Percentiles rank a stretch among this genome's conserved stretches.
Conservation (phyloP, 1,284 basidiomycete species). For the Melanopsichium pennsylvanicum region DNA sequence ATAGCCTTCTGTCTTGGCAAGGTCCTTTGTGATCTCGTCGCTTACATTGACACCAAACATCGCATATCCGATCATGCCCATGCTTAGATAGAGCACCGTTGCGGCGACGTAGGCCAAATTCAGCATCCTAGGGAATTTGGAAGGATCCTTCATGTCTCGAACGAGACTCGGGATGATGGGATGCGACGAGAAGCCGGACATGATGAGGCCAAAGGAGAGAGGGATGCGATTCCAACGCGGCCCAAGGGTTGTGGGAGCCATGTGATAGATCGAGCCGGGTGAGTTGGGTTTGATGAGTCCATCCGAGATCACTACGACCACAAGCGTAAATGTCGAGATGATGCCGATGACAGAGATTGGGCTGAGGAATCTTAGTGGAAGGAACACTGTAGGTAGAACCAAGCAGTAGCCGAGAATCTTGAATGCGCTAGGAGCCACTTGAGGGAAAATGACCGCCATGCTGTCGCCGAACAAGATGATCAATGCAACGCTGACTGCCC, state of each 20-base stretch:
- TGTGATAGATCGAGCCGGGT: slow-evolving; percentile 83
- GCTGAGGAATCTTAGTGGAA: slow-evolving; percentile 57
- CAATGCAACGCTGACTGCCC: slow-evolving; percentile 60
- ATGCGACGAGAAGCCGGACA: slow-evolving; percentile 97
- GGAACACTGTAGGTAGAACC: slow-evolving; percentile 58
- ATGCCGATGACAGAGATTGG: slow-evolving; percentile 63
- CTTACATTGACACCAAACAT: slow-evolving; percentile 70
- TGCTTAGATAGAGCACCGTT: slow-evolving; percentile 78
- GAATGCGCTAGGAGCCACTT: slow-evolving; percentile 40
- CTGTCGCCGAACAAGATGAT: slow-evolving; percentile 63
- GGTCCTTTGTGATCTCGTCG: slow-evolving; percentile 87
- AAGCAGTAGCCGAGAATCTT: slow-evolving; percentile 56
- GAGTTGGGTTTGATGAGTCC: slow-evolving; percentile 79
- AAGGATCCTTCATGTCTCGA: slow-evolving; percentile 86
- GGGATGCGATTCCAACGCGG: slow-evolving; percentile 71
- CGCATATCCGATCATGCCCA: slow-evolving; percentile 85
- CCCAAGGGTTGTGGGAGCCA: slow-evolving; percentile 75
- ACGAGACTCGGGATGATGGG: slow-evolving; percentile 89
- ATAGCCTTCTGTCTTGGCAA: slow-evolving; percentile 80
- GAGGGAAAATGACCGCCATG: slow-evolving; percentile 45
- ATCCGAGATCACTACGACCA: slow-evolving; percentile 82
- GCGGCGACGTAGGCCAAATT: slow-evolving; percentile 85
- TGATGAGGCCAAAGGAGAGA: slow-evolving; percentile 82
- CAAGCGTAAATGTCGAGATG: slow-evolving; percentile 71
- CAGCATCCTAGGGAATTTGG: slow-evolving; percentile 82